Evolutionary conservation across 192 early-diverging fungal species (phyloP).

Genomic region (Entomortierella parvispora): DNA sequence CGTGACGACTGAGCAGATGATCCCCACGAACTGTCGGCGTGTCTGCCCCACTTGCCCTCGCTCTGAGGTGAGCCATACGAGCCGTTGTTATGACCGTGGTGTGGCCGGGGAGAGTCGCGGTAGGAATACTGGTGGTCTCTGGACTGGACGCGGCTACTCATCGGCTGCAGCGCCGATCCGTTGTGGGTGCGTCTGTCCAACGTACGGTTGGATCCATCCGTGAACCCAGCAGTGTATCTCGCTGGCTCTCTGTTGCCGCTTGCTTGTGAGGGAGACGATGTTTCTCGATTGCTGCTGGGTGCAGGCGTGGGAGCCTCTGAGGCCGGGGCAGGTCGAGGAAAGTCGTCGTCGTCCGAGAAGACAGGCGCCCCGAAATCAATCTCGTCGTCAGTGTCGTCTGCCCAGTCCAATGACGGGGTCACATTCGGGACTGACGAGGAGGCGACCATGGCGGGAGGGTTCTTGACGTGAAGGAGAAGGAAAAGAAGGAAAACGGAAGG

Average conservation of each 20-base stretch:
- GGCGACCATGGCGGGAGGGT: too few species aligned
- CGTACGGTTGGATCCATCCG: constrained; percentile 30
- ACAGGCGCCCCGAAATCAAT: constrained; percentile 50
- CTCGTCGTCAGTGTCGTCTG: constrained; percentile 47
- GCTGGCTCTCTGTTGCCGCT: too few species aligned
- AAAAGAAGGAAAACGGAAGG: too few species aligned
- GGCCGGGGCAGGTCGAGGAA: constrained; percentile 6
- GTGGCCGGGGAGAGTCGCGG: constrained; percentile 1
- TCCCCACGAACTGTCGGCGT: background rate
- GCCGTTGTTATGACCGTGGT: constrained; percentile 6
- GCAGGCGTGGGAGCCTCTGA: too few species aligned
- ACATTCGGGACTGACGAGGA: constrained; percentile 24
- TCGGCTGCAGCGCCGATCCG: constrained; percentile 21
- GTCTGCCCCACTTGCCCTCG: constrained; percentile 8
- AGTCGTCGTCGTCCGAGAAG: constrained; percentile 48
- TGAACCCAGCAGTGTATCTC: constrained; percentile 34
- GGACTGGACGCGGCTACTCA: constrained; percentile 16
- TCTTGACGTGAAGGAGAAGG: too few species aligned
- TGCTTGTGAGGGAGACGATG: too few species aligned
- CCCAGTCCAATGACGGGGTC: constrained; percentile 35
- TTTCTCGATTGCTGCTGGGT: too few species aligned
- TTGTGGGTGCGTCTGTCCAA: constrained; percentile 34
- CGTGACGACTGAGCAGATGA: constrained; percentile 2
- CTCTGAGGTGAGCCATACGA: constrained; percentile 15
- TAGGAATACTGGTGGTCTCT: background rate